Percentiles rank a stretch among this genome's conserved stretches.
Conservation (phyloP, 2,329 filamentous ascomycete genomes). For the Bimuria novae-zelandiae region DNA sequence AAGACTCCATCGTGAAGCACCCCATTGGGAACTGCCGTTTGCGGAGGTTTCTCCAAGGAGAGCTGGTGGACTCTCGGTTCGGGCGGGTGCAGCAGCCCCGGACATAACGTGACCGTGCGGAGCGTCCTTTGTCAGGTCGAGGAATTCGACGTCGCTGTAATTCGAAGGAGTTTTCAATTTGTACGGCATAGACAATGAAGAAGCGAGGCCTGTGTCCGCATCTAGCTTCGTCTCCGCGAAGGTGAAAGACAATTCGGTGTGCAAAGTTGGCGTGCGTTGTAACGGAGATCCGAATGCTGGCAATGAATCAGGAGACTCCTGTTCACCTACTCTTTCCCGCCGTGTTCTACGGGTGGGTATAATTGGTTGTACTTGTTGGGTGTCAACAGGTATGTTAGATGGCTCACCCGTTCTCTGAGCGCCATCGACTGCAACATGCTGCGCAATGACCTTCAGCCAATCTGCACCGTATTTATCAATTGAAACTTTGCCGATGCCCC, state of each 20-base stretch:
- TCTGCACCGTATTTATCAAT: slow-evolving; percentile 31
- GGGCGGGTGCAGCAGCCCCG: neutral
- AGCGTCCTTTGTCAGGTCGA: neutral
- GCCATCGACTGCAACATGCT: slow-evolving; percentile 9
- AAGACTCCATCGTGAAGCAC: neutral
- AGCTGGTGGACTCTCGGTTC: neutral
- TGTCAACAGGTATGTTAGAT: neutral
- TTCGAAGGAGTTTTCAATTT: neutral
- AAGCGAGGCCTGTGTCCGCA: neutral
- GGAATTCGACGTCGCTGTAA: neutral
- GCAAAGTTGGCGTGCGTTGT: slow-evolving; percentile 15
- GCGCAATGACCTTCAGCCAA: slow-evolving; percentile 32
- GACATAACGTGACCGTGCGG: neutral
- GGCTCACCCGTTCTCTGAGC: neutral
- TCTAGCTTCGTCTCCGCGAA: slow-evolving; percentile 30
- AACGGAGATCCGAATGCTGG: slow-evolving; percentile 27
- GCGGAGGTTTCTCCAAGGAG: too few relatives aligned
- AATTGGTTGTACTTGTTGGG: neutral
- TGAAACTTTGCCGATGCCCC: slow-evolving; percentile 28
- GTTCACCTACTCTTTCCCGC: neutral
- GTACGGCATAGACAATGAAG: neutral
- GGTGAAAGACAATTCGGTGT: slow-evolving; percentile 25
- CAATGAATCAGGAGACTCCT: slow-evolving; percentile 23
- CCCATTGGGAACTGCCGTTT: neutral
- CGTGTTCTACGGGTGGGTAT: neutral